These are phyloP conservation scores for Xylariaceae sp. DNA, from an alignment of 2,329 filamentous ascomycete genomes.

Conservation along the genomic window DNA sequence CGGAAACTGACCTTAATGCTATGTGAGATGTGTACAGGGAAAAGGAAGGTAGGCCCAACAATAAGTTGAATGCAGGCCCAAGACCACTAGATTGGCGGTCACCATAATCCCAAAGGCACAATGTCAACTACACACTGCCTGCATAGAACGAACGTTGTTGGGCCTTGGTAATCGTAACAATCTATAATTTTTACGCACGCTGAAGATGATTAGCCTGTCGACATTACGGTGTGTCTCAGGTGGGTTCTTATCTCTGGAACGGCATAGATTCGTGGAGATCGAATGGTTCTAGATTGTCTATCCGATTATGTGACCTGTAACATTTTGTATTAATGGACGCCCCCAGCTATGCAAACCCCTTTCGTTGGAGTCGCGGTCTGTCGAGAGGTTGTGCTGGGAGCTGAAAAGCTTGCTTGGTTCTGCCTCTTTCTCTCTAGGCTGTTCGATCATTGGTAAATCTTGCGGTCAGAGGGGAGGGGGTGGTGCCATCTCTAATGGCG, in stretches of 20 bases:
- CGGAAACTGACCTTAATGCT: background rate
- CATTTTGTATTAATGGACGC: background rate
- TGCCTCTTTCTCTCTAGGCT: too few relatives aligned
- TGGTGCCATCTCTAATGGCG: too few relatives aligned
- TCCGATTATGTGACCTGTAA: slow-evolving; percentile 21
- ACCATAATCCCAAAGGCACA: background rate
- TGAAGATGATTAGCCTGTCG: background rate
- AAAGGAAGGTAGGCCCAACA: background rate
- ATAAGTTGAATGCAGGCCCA: too few relatives aligned
- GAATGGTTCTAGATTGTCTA: slow-evolving; percentile 8
- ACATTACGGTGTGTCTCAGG: slow-evolving; percentile 13
- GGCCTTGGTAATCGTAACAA: background rate
- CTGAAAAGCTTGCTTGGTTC: too few relatives aligned
- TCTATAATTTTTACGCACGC: background rate
- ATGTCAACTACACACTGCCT: background rate
- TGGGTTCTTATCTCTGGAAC: slow-evolving; percentile 13
- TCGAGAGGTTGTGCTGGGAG: too few relatives aligned
- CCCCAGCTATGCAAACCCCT: too few relatives aligned
- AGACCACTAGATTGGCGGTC: background rate
- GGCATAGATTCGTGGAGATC: slow-evolving; percentile 7
- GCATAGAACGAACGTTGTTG: too few relatives aligned
- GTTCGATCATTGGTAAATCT: too few relatives aligned
- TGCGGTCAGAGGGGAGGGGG: too few relatives aligned
- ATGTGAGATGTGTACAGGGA: background rate
- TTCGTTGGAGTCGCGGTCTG: too few relatives aligned